Evolutionary conservation across 768 basidiomycete species (phyloP).

Genomic region (Naematelia aurantialba): DNA sequence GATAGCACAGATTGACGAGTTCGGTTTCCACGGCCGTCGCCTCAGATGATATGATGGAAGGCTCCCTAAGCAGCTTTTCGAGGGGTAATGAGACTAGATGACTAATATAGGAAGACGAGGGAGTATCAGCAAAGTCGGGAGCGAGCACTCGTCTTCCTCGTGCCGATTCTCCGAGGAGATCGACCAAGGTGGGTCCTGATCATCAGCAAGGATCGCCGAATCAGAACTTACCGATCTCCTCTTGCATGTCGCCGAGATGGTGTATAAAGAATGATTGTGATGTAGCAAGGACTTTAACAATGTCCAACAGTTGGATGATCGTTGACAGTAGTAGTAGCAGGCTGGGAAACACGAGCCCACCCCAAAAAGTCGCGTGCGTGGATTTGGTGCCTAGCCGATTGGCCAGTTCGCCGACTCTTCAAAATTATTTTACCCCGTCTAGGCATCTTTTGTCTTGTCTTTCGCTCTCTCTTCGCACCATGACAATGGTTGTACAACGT

Average conservation of each 20-base stretch:
- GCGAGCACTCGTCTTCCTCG: not conserved
- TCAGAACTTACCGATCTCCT: slow-evolving; percentile 1
- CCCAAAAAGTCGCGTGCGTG: no score
- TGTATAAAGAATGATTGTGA: not conserved
- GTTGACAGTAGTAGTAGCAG: no score
- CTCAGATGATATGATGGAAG: slow-evolving; percentile 72
- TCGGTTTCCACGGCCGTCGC: slow-evolving; percentile 82
- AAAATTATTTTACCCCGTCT: no score
- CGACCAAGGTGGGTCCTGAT: slow-evolving; percentile 15
- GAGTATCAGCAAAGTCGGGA: slow-evolving; percentile 18
- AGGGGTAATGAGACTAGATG: slow-evolving; percentile 67
- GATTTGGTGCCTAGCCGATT: not conserved
- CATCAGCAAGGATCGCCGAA: not conserved
- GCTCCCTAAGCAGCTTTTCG: slow-evolving; percentile 66
- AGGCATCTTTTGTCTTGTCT: not conserved
- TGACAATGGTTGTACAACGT: not conserved
- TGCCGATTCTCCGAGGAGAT: slow-evolving; percentile 21
- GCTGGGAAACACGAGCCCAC: no score
- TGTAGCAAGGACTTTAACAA: not conserved
- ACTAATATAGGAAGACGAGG: slow-evolving; percentile 57
- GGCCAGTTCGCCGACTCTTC: not conserved
- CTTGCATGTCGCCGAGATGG: not conserved
- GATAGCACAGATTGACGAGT: slow-evolving; percentile 80
- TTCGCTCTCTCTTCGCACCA: not conserved
- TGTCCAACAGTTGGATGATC: no score